Evolutionary conservation across 129 eudicot genomes (phyloP), one percentile per base, ranked within the genome.

Genomic region (Artemisia annua): DNA sequence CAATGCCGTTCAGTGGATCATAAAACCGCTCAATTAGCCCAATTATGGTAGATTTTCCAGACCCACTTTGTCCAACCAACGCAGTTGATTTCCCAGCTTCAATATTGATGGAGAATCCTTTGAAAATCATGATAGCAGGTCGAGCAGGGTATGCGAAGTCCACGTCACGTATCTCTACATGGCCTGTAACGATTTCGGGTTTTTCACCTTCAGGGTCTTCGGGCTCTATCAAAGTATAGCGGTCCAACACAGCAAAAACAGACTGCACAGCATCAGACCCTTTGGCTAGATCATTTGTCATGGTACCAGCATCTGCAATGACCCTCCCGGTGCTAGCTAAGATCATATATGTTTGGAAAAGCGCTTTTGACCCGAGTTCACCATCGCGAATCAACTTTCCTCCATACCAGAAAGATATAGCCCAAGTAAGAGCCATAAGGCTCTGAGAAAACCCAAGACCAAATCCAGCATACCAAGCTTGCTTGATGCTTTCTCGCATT

Each of bases 31-130:
- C 89, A 4, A 92, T 79, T 15, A 92, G 57, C 19, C 91, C 87
- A 13, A 92, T 87, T 63, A 92, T 89, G 15, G 97, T 92, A 18
- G 97, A 92, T 57, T 92, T 89, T 9, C 97, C 97, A 0, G 97
- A 91, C 15, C 97, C 97, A 65, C 96, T 92, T 50, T 86, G 94
- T 39, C 97, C 97, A 0, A 92, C 97, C 46, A 92, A 61, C 9
- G 97, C 97, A 1, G 96, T 89, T 59, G 97, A 89, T 71, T 85
- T 87, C 53, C 93, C 97, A 3, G 94, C 86, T 70, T 92, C 82
- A n/a, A 92, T 85, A 0, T 77, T 69, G 20, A 92, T 63, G 0
- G 97, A 83, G 32, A 92, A 89, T 22, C 85, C 86, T 18, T 71
- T 70, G 65, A 92, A 89, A 57, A 92, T 82, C 64, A 78, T 52